Evolutionary conservation across 495 filamentous ascomycete species (phyloP).

Genomic region (Penicillium atrosanguineum): DNA sequence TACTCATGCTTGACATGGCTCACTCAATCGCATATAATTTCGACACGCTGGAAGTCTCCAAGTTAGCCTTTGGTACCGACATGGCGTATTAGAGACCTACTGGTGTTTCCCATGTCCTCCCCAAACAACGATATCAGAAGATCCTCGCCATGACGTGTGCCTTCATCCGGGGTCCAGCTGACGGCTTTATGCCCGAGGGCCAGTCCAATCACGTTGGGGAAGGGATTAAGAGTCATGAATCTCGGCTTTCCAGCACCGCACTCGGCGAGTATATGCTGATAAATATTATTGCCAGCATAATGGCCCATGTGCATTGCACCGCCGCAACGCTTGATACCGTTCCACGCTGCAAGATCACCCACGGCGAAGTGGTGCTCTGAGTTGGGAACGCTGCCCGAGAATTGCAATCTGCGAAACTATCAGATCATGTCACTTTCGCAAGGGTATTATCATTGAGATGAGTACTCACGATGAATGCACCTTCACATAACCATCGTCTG

Average conservation of each 20-base stretch:
- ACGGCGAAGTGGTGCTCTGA: slow-evolving; percentile 56
- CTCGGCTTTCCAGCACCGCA: slow-evolving; percentile 32
- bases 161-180: slow-evolving; percentile 51
- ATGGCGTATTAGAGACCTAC: slow-evolving; percentile 17
- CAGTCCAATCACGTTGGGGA: slow-evolving; percentile 63
- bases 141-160: slow-evolving; percentile 54
- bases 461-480: slow-evolving; percentile 41
- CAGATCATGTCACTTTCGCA: neutral
- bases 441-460: neutral
- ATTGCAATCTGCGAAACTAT: slow-evolving; percentile 36
- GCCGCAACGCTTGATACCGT: slow-evolving; percentile 70
- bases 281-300: slow-evolving; percentile 57
- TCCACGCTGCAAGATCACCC: slow-evolving; percentile 50
- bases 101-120: slow-evolving; percentile 62
- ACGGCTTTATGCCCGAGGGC: slow-evolving; percentile 65
- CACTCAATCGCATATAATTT: slow-evolving; percentile 52
- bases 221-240: slow-evolving; percentile 44
- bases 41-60: slow-evolving; percentile 45
- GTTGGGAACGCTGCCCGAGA: slow-evolving; percentile 47
- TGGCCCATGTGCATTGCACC: slow-evolving; percentile 66
- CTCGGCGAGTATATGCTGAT: slow-evolving; percentile 52
- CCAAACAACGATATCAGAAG: slow-evolving; percentile 60
- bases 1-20: slow-evolving; percentile 19
- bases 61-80: slow-evolving; percentile 15
- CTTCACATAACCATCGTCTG: slow-evolving; percentile 56